Evolutionary conservation across 768 basidiomycete genomes (phyloP).

Genomic region (Lactifluus piperatus): DNA sequence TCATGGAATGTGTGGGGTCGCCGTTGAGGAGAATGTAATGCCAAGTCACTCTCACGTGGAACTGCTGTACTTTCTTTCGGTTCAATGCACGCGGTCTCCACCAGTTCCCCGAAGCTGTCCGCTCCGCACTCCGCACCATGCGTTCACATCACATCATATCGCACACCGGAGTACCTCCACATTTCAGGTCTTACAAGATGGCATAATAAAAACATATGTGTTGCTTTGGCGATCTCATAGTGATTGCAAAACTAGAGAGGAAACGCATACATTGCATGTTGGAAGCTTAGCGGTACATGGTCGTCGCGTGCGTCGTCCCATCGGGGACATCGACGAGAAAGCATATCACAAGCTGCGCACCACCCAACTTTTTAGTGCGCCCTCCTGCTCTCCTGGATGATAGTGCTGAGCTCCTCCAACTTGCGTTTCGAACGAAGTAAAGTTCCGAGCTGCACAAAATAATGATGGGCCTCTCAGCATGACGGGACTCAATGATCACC

Average conservation of each 20-base stretch:
- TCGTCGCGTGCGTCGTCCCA: background rate
- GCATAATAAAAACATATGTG: background rate
- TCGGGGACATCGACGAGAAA: background rate
- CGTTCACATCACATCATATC: background rate
- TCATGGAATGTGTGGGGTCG: constrained; percentile 8
- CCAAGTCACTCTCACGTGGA: background rate
- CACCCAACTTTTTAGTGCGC: constrained; percentile 34
- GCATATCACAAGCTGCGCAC: background rate
- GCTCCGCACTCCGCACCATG: background rate
- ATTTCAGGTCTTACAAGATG: background rate
- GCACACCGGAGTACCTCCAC: background rate
- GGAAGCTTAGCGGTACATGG: constrained; percentile 13
- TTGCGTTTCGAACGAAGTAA: constrained; percentile 97
- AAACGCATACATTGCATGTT: constrained; percentile 15
- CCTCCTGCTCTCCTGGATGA: constrained; percentile 92
- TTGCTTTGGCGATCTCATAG: background rate
- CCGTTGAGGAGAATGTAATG: background rate
- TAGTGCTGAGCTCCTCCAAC: constrained; percentile 85
- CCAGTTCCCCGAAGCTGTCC: background rate
- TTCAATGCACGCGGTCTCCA: background rate
- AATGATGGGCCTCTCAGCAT: constrained; percentile 10
- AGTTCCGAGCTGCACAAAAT: constrained; percentile 72
- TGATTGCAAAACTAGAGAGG: background rate
- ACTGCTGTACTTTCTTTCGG: background rate
- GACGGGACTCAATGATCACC: background rate